These are phyloP conservation scores for Calonectria honghensis DNA, from an alignment of 2,329 filamentous ascomycete species.

Conservation along the genomic window DNA sequence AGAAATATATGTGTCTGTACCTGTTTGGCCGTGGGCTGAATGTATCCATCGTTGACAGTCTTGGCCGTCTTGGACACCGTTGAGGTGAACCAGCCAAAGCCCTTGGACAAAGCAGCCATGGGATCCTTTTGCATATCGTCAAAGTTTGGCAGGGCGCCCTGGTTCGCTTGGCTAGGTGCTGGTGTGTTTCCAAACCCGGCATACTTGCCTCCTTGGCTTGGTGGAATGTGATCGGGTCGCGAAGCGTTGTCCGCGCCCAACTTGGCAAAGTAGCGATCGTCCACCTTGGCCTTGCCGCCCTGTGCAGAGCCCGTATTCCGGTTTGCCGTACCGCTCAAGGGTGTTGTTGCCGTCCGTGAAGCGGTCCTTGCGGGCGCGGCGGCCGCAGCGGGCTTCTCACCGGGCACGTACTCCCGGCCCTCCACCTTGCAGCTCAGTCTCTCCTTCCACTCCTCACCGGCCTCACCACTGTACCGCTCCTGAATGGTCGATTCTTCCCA, in stretches of 20 bases:
- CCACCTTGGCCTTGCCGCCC: slow-evolving; percentile 75
- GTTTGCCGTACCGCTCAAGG: slow-evolving; percentile 62
- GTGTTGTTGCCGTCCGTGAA: slow-evolving; percentile 65
- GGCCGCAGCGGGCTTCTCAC: slow-evolving; percentile 69
- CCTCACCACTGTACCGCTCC: slow-evolving; percentile 91
- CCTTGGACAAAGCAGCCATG: slow-evolving; percentile 89
- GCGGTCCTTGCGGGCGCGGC: slow-evolving; percentile 58
- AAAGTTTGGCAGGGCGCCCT: slow-evolving; percentile 77
- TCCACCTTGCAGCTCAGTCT: slow-evolving; percentile 91
- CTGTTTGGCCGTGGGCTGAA: slow-evolving; percentile 94
- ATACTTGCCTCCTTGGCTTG: slow-evolving; percentile 95
- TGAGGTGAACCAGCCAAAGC: slow-evolving; percentile 94
- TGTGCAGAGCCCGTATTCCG: slow-evolving; percentile 63
- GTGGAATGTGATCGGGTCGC: slow-evolving; percentile 83
- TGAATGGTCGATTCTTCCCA: slow-evolving; percentile 94
- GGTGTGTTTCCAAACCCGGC: slow-evolving; percentile 90
- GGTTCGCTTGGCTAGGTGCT: slow-evolving; percentile 67
- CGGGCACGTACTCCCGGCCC: slow-evolving; percentile 87
- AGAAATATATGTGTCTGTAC: slow-evolving; percentile 65
- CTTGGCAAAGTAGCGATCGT: slow-evolving; percentile 93
- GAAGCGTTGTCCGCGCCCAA: slow-evolving; percentile 89
- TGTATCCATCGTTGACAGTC: slow-evolving; percentile 91
- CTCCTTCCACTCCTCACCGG: slow-evolving; percentile 97
- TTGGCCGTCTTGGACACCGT: slow-evolving; percentile 94
- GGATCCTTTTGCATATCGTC: slow-evolving; percentile 95